Evolutionary conservation across 176 grass and related monocot species (phyloP).

Genomic region (bread wheat (Triticum aestivum)): DNA sequence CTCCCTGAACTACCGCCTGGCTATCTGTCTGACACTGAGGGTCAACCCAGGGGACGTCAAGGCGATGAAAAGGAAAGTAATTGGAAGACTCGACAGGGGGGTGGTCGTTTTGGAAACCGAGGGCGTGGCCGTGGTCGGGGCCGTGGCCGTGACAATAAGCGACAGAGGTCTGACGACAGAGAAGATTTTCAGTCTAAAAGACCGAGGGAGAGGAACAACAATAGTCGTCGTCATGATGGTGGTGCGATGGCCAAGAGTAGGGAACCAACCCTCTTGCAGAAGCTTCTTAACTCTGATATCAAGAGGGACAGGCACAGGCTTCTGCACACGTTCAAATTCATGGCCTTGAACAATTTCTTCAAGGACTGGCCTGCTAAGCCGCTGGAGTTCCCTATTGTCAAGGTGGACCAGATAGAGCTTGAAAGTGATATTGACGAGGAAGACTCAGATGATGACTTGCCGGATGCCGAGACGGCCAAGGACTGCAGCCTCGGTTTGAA

Average conservation of each 20-base stretch:
- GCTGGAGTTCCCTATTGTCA: constrained; percentile 62
- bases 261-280: constrained; percentile 79
- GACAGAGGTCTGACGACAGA: constrained; percentile 32
- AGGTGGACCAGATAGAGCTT: constrained; percentile 52
- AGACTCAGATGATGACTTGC: constrained; percentile 31
- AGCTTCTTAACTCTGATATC: constrained; percentile 75
- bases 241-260: constrained; percentile 25
- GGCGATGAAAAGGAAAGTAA: constrained; percentile 29
- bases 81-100: constrained; percentile 22
- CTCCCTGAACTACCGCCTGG: constrained; percentile 71
- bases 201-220: constrained; percentile 39
- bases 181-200: constrained; percentile 41
- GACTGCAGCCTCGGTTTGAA: neutral
- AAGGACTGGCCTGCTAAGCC: constrained; percentile 46
- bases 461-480: constrained; percentile 19
- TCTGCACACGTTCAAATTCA: constrained; percentile 74
- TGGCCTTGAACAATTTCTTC: constrained; percentile 86
- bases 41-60: constrained; percentile 25
- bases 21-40: constrained; percentile 64
- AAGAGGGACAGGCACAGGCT: constrained; percentile 77
- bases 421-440: constrained; percentile 24
- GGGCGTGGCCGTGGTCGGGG: neutral
- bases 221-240: neutral
- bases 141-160: constrained; percentile 46
- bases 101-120: constrained; percentile 31